Evolutionary conservation across 1,284 basidiomycete genomes (phyloP).

Genomic region (Boletus sp.): DNA sequence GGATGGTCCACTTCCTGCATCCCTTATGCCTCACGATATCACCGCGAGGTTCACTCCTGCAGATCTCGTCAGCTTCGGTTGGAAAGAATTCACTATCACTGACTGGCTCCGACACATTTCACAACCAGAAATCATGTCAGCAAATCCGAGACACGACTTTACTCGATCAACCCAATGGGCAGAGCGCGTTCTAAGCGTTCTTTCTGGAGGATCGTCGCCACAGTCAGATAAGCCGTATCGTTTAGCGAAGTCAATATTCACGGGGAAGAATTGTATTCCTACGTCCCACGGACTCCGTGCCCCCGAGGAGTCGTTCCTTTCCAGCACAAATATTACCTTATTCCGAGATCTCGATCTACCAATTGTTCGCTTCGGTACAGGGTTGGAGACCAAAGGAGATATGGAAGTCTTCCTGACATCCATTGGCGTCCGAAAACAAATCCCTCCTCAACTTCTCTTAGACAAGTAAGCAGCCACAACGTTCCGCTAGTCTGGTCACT

Average conservation of each 20-base stretch:
- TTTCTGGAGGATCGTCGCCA: conserved; percentile 74
- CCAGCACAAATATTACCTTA: conserved; percentile 68
- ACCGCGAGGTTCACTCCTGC: conserved; percentile 55
- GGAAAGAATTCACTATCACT: conserved; percentile 71
- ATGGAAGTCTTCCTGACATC: conserved; percentile 70
- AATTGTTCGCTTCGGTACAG: conserved; percentile 70
- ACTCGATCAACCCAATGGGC: conserved; percentile 68
- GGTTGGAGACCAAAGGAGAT: conserved; percentile 55
- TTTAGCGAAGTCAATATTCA: conserved; percentile 55
- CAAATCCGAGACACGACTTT: conserved; percentile 57
- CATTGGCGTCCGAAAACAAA: conserved; percentile 81
- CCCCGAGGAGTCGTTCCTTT: conserved; percentile 79
- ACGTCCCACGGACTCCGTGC: conserved; percentile 71
- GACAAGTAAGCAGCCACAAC: neutral
- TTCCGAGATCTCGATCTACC: conserved; percentile 60
- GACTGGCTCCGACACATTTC: conserved; percentile 75
- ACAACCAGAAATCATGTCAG: conserved; percentile 38
- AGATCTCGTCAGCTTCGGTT: conserved; percentile 64
- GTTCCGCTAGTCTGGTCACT: neutral
- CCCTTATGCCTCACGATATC: conserved; percentile 68
- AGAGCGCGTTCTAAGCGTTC: conserved; percentile 67
- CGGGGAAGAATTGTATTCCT: conserved; percentile 69
- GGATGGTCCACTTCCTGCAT: conserved; percentile 76
- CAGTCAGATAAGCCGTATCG: conserved; percentile 1
- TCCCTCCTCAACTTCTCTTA: conserved; percentile 79